Evolutionary conservation across 2,329 filamentous ascomycete species (phyloP).

Genomic region (Fusarium tanahbumbuense): DNA sequence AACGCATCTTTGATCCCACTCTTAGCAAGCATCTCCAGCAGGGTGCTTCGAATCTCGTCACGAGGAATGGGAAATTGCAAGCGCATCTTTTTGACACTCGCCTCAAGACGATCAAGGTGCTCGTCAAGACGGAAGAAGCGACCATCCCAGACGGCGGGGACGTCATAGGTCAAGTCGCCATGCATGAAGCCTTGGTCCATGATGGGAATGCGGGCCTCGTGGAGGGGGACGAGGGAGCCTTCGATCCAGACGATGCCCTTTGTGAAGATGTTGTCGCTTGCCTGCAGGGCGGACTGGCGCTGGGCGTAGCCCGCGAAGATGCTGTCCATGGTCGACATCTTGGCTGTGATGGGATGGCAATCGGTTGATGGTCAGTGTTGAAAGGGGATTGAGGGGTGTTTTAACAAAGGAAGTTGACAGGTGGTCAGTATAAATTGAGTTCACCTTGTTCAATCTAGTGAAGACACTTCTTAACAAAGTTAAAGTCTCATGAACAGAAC

Average conservation of each 20-base stretch:
- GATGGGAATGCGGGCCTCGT: slow-evolving; percentile 61
- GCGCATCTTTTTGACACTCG: slow-evolving; percentile 59
- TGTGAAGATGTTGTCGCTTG: slow-evolving; percentile 33
- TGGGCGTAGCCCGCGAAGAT: slow-evolving; percentile 54
- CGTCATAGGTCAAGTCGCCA: slow-evolving; percentile 64
- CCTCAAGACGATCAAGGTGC: slow-evolving; percentile 58
- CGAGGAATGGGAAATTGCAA: slow-evolving; percentile 56
- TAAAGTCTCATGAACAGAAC: not conserved
- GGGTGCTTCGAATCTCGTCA: slow-evolving; percentile 53
- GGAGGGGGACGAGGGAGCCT: slow-evolving; percentile 56
- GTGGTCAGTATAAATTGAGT: not conserved
- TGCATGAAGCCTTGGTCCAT: slow-evolving; percentile 64
- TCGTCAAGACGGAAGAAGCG: slow-evolving; percentile 64
- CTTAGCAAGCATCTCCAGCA: slow-evolving; percentile 59
- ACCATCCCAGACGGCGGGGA: slow-evolving; percentile 63
- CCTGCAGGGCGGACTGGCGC: slow-evolving; percentile 43
- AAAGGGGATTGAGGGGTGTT: not conserved
- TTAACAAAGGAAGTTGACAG: not conserved
- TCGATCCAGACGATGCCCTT: slow-evolving; percentile 61
- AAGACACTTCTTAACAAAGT: not conserved
- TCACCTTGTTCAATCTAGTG: not conserved
- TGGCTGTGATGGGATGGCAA: not conserved
- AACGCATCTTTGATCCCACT: slow-evolving; percentile 62
- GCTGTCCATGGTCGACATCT: slow-evolving; percentile 58
- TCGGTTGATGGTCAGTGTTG: too few relatives aligned